Evolutionary conservation across 495 filamentous ascomycete species (phyloP), one percentile per base, ranked within the genome.

Genomic region (Daldinia loculata): DNA sequence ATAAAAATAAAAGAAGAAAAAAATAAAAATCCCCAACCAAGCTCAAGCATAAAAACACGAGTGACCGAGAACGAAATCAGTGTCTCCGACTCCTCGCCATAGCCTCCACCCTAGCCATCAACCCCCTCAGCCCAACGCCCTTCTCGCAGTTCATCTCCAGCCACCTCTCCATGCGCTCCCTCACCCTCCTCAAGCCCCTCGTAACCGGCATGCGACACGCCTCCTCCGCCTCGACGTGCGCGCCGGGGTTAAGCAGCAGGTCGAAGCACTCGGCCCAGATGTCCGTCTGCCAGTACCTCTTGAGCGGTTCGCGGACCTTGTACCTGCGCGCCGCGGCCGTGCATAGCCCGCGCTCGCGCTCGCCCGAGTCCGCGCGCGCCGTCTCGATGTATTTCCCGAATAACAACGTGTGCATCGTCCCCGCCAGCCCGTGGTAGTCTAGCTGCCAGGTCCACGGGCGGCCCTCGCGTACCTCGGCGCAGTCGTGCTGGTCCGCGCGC

Each of bases 371-470:
- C 4, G 84, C 85, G 2, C 84, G 83, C 11, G 88, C 80, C 15
- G 93, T 95, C 74, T 98, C 93, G 67, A 99, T 93, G 81, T 98
- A 97, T 74, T 92, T 92, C 6, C 95, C 95, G 76, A 97, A 98
- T 0, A 99, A 85, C 75, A 99, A 83, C 34, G 86, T 88, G 75
- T 98, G 94, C 14, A 98, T 80, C 14, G 91, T 91, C 6, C 92
- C 93, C 0, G 95, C 95, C 0, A 97, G 83, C 30, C 95, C 95
- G 79, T 95, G 92, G 61, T 98, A 94, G 78, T 99, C 95, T 63
- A 97, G 90, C 76, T 99, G 95, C 79, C 92, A 97, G 0, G 94
- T 98, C 95, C 95, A 99, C 2, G 93, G 92, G 12, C 94, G 85
- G 70, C 91, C 84, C 81, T 98, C 94, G 43, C 94, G 89, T 85